Conservation (phyloP, 2,329 filamentous ascomycete species). For the Cephalotrichum gorgonifer region DNA sequence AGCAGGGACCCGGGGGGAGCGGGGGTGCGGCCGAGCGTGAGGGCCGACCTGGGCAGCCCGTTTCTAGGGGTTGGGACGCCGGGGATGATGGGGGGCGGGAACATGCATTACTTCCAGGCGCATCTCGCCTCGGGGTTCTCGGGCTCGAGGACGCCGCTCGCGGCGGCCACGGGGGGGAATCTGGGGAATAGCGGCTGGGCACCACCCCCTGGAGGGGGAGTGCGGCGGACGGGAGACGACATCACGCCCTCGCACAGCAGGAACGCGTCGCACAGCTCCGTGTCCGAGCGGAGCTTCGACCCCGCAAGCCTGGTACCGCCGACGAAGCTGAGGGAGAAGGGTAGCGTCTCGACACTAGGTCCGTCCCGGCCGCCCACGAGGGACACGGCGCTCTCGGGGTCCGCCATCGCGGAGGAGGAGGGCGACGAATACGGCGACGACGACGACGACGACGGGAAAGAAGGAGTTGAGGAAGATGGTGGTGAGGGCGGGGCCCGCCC, state of each 20-base stretch:
- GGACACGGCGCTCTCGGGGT: conserved; percentile 29
- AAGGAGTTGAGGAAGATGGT: conserved; percentile 11
- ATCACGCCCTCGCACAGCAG: conserved; percentile 25
- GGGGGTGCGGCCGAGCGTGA: background rate
- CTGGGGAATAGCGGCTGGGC: conserved; percentile 25
- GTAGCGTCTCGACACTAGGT: conserved; percentile 52
- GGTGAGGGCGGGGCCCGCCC: too few relatives aligned
- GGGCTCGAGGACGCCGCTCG: conserved; percentile 68
- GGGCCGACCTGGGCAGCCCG: conserved; percentile 37
- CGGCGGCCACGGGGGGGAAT: conserved; percentile 63
- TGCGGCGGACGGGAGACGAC: background rate
- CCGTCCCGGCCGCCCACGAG: conserved; percentile 44
- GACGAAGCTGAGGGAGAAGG: conserved; percentile 43
- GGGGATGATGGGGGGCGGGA: conserved; percentile 61
- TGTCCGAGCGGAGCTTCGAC: conserved; percentile 31
- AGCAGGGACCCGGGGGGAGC: background rate
- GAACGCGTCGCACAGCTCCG: conserved; percentile 35
- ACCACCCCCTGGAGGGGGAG: conserved; percentile 12
- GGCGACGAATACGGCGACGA: conserved; percentile 16
- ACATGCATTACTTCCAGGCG: conserved; percentile 73
- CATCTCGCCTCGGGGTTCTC: conserved; percentile 62
- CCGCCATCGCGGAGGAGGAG: conserved; percentile 27
- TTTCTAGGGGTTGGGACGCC: conserved; percentile 52
- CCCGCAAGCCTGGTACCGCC: conserved; percentile 23
- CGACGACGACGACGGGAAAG: conserved; percentile 9